phyloP scores from a whole-genome alignment of 2,329 filamentous ascomycete species.

The Byssothecium circinans region DNA sequence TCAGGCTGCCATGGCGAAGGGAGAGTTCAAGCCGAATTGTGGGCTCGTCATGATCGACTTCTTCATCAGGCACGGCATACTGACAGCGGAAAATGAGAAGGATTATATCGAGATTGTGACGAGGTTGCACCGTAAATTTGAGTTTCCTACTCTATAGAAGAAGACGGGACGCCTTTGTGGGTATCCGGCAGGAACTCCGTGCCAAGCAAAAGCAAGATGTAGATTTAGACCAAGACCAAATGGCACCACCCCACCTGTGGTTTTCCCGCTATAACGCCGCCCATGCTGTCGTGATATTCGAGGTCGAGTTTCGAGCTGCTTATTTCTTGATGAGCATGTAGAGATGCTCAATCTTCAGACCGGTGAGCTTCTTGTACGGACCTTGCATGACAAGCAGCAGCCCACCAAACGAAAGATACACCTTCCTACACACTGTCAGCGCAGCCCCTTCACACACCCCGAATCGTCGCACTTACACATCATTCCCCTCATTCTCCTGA shows the following conservation, averaged over 20 bases:
- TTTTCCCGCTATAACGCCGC: slow-evolving; percentile 29
- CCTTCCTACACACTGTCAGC: slow-evolving; percentile 65
- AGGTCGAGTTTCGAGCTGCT: neutral
- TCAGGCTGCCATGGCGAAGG: slow-evolving; percentile 66
- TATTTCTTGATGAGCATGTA: slow-evolving; percentile 95
- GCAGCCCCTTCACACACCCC: neutral
- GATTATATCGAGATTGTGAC: slow-evolving; percentile 74
- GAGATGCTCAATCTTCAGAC: slow-evolving; percentile 87
- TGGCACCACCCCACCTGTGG: slow-evolving; percentile 28
- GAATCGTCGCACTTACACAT: slow-evolving; percentile 64
- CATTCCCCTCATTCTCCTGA: slow-evolving; percentile 61
- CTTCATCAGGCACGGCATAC: slow-evolving; percentile 79
- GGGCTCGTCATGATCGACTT: slow-evolving; percentile 84
- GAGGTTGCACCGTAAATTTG: slow-evolving; percentile 75
- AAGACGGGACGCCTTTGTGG: slow-evolving; percentile 23
- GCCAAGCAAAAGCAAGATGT: slow-evolving; percentile 5
- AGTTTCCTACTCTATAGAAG: slow-evolving; percentile 63
- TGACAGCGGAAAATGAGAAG: slow-evolving; percentile 77
- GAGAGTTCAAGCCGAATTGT: slow-evolving; percentile 92
- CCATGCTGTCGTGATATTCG: slow-evolving; percentile 23
- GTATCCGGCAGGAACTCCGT: slow-evolving; percentile 30
- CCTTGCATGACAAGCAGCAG: slow-evolving; percentile 88
- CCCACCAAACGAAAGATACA: slow-evolving; percentile 92
- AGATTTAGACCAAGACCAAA: slow-evolving; percentile 31
- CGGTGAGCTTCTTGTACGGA: slow-evolving; percentile 92